Evolutionary conservation across 2,329 filamentous ascomycete species (phyloP), one percentile per base, ranked within the genome.

Genomic region (Alternaria incomplexa): DNA sequence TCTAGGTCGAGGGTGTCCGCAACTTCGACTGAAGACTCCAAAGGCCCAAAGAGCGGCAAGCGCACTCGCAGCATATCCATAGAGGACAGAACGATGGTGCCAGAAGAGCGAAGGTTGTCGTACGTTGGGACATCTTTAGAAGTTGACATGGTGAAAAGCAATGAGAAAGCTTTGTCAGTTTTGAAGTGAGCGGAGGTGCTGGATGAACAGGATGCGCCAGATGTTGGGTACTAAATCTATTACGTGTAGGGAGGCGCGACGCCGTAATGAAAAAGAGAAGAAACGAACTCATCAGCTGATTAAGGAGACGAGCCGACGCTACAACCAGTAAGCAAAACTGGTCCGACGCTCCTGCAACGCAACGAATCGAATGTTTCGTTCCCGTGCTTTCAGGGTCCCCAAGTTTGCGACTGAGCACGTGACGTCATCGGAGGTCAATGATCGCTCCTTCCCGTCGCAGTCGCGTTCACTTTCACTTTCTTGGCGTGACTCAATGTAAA

Each of bases 291-390:
- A 17, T 3, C 36, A 40, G 36, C 36, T 3, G 36, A 17, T 3
- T 4, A 40, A 40, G 36, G 36, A 40, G 36, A 10, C 36, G 36
- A 40, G 15, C 3, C 36, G 15, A 40, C 36, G n/a, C 36, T 15
- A 40, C 1, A 3, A 40, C 36, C 36, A 40, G 36, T 11, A 1
- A n/a, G n/a, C 8, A 40, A 6, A 3, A 17, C 8, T 40, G 36
- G 1, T 40, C 2, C 36, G 36, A 40, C 36, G 5, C 32, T 4
- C 32, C 8, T 40, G 32, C 32, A 17, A 40, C 32, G 1, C 32
- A 40, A 1, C 8, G 10, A 10, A 17, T 3, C 5, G 0, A 40
- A 40, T n/a, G 7, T n/a, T 10, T 40, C 0, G 7, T 40, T 40
- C 0, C 32, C 8, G 2, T 17, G 4, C 32, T 17, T 40, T 17